These are phyloP conservation scores for Gastrodia elata DNA, from an alignment of 106 monocot genomes.

Conservation along the genomic window DNA sequence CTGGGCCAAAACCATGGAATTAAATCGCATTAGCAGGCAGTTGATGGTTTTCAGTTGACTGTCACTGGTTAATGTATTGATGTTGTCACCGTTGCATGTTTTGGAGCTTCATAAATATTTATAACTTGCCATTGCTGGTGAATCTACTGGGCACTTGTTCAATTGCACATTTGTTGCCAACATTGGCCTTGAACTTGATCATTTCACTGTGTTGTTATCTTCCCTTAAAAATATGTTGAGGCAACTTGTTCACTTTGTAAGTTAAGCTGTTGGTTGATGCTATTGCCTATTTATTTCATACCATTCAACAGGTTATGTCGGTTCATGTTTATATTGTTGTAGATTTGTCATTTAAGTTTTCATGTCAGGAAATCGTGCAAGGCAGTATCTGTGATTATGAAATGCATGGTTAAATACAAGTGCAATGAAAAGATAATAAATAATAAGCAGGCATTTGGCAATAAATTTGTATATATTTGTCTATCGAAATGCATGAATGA, in stretches of 20 bases:
- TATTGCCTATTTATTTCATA: neutral
- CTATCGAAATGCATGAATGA: neutral
- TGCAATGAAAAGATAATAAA: neutral
- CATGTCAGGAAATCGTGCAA: neutral
- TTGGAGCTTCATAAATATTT: neutral
- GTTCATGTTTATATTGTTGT: neutral
- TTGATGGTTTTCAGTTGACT: neutral
- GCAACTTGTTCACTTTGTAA: neutral
- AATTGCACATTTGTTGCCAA: neutral
- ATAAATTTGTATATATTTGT: neutral
- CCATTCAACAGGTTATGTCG: neutral
- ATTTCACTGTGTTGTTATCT: neutral
- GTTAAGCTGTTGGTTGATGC: neutral
- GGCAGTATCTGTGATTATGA: neutral
- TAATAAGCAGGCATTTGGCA: neutral
- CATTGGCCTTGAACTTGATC: neutral
- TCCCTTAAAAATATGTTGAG: neutral
- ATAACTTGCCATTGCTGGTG: neutral
- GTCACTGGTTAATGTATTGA: neutral
- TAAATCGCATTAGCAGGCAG: neutral
- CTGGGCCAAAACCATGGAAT: neutral
- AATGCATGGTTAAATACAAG: neutral
- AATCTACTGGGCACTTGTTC: neutral
- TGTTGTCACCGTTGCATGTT: neutral
- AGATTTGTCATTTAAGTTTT: conserved; percentile 4